Percentiles rank a stretch among this genome's conserved stretches.
These are phyloP conservation scores for Rhododendron ovatum DNA, from an alignment of 148 eudicot species.

Conservation along the genomic window DNA sequence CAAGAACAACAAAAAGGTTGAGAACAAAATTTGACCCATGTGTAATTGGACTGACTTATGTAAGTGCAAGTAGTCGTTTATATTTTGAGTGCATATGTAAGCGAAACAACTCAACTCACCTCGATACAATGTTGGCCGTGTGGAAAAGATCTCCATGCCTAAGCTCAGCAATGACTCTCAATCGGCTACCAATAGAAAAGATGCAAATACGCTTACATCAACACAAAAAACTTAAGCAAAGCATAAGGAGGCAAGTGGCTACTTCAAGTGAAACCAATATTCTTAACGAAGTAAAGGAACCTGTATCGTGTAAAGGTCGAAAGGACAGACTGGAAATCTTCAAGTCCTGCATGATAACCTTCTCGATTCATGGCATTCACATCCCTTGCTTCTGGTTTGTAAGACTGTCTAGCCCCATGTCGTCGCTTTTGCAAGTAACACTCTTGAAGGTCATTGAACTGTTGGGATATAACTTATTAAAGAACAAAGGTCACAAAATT, in stretches of 20 bases:
- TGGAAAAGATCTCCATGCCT: slow-evolving; percentile 60
- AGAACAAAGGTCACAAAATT: neutral
- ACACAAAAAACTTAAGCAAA: neutral
- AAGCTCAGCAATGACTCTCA: slow-evolving; percentile 63
- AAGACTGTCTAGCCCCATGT: slow-evolving; percentile 30
- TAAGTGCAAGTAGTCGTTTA: neutral
- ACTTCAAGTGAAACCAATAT: neutral
- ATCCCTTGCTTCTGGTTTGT: slow-evolving; percentile 39
- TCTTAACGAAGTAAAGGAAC: slow-evolving; percentile 14
- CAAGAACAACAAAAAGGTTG: neutral
- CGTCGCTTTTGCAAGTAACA: slow-evolving; percentile 67
- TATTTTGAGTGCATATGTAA: neutral
- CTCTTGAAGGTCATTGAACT: slow-evolving; percentile 59
- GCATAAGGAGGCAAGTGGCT: neutral
- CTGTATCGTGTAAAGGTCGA: slow-evolving; percentile 57
- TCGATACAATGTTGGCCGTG: slow-evolving; percentile 57
- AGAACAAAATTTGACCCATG: neutral
- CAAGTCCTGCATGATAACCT: slow-evolving; percentile 48
- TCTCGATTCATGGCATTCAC: slow-evolving; percentile 35
- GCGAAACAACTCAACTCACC: slow-evolving; percentile 22
- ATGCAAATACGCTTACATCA: slow-evolving; percentile 15
- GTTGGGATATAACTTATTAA: neutral
- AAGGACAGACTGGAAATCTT: slow-evolving; percentile 55
- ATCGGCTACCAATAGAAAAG: slow-evolving; percentile 32
- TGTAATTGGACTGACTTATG: neutral